These are phyloP conservation scores for Arabidopsis lyrata DNA, from an alignment of 441 rosid genomes.

Conservation along the genomic window DNA sequence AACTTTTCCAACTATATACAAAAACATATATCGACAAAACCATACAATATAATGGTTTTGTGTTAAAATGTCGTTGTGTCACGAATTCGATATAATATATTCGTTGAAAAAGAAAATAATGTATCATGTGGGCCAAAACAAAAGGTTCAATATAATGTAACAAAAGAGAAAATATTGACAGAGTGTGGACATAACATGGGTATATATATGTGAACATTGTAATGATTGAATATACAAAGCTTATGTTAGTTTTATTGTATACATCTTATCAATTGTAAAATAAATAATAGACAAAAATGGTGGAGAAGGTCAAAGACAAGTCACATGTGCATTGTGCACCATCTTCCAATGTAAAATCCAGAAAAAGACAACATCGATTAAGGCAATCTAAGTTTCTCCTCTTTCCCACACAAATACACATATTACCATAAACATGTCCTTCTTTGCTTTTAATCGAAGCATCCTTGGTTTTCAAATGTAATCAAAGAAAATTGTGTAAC, in stretches of 20 bases:
- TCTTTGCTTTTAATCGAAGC: slow-evolving; percentile 44
- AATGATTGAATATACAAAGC: slow-evolving; percentile 34
- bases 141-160: slow-evolving; percentile 8
- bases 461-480: slow-evolving; percentile 40
- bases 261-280: not conserved
- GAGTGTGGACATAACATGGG: slow-evolving; percentile 35
- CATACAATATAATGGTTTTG: not conserved
- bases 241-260: not conserved
- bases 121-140: slow-evolving; percentile 15
- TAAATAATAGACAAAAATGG: slow-evolving; percentile 18
- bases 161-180: slow-evolving; percentile 12
- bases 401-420: slow-evolving; percentile 47
- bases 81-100: not conserved
- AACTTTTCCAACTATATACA: not conserved
- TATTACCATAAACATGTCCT: slow-evolving; percentile 45
- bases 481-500: slow-evolving; percentile 20
- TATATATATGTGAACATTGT: slow-evolving; percentile 20
- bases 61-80: not conserved
- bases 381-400: slow-evolving; percentile 46
- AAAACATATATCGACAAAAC: not conserved
- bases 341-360: slow-evolving; percentile 42
- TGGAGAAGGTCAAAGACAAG: slow-evolving; percentile 46
- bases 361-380: slow-evolving; percentile 46
- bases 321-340: slow-evolving; percentile 47
- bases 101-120: not conserved